phyloP scores from a whole-genome alignment of 202 grass and related monocot species.

The Setaria italica region DNA sequence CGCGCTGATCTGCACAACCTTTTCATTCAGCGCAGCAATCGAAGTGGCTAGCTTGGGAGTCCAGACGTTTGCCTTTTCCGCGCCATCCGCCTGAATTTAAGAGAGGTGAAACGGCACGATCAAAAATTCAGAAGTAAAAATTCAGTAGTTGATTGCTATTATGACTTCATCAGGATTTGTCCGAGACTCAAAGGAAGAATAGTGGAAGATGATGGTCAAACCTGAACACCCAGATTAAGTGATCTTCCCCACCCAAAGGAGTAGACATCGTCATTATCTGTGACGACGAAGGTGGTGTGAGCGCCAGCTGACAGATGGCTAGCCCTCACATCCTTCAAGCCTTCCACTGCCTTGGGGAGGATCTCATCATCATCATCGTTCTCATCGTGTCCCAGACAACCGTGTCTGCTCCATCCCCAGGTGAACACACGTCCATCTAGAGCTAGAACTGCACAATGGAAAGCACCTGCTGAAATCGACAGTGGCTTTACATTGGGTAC shows the following conservation, averaged over 20 bases:
- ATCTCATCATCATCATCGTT: background rate
- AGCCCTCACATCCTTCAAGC: slow-evolving; percentile 48
- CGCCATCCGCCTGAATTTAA: slow-evolving; percentile 25
- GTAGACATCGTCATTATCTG: slow-evolving; percentile 57
- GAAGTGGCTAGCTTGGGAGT: slow-evolving; percentile 50
- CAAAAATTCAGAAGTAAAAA: background rate
- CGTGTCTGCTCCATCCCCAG: slow-evolving; percentile 55
- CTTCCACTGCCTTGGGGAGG: slow-evolving; percentile 45
- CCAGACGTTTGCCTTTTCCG: background rate
- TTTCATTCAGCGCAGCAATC: slow-evolving; percentile 44
- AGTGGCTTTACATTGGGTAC: slow-evolving; percentile 44
- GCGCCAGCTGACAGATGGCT: slow-evolving; percentile 56
- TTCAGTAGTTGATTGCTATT: background rate
- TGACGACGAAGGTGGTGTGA: slow-evolving; percentile 55
- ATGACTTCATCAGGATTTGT: background rate
- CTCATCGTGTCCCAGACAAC: slow-evolving; percentile 55
- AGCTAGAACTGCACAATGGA: slow-evolving; percentile 54
- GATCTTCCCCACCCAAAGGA: slow-evolving; percentile 44
- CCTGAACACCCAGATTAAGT: slow-evolving; percentile 51
- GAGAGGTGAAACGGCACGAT: background rate
- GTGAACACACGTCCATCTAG: slow-evolving; percentile 59
- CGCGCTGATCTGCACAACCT: slow-evolving; percentile 63
- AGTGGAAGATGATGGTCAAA: slow-evolving; percentile 1
- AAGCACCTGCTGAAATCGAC: slow-evolving; percentile 63
- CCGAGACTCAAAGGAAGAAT: background rate